Conservation (phyloP, 768 basidiomycete species). For the Infundibulicybe gibba region DNA sequence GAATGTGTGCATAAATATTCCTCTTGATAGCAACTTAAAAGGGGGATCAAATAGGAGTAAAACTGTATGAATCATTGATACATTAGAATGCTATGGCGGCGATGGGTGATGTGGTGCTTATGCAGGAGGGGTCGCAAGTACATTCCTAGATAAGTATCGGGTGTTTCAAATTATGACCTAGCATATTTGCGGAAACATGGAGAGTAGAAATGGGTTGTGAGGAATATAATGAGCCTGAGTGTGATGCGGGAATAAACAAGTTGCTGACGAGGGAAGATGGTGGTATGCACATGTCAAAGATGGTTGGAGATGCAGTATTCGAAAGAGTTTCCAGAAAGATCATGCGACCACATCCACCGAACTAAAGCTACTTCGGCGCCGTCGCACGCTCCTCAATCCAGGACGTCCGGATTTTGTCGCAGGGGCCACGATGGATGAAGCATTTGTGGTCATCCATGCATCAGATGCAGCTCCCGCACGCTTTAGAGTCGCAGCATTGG, state of each 20-base stretch:
- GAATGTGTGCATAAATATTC: conserved; percentile 88
- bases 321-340: neutral
- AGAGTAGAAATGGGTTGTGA: conserved; percentile 2
- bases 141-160: no score
- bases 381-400: conserved; percentile 65
- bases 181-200: conserved; percentile 1
- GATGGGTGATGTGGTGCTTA: neutral
- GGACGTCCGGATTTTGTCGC: conserved; percentile 73
- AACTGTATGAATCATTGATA: neutral
- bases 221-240: conserved; percentile 8
- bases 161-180: neutral
- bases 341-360: conserved; percentile 81
- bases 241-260: conserved; percentile 15
- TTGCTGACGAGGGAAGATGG: conserved; percentile 28
- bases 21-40: conserved; percentile 9
- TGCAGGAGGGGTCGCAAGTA: neutral
- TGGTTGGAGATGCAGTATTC: neutral
- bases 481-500: conserved; percentile 36
- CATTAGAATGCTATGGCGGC: neutral
- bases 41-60: neutral
- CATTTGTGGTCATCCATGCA: conserved; percentile 78
- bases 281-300: conserved; percentile 18
- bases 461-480: conserved; percentile 35
- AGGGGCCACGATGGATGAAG: conserved; percentile 65
- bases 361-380: conserved; percentile 85